phyloP scores from a whole-genome alignment of 1,139 yeast species.

The Magnusiomyces starmeri region DNA sequence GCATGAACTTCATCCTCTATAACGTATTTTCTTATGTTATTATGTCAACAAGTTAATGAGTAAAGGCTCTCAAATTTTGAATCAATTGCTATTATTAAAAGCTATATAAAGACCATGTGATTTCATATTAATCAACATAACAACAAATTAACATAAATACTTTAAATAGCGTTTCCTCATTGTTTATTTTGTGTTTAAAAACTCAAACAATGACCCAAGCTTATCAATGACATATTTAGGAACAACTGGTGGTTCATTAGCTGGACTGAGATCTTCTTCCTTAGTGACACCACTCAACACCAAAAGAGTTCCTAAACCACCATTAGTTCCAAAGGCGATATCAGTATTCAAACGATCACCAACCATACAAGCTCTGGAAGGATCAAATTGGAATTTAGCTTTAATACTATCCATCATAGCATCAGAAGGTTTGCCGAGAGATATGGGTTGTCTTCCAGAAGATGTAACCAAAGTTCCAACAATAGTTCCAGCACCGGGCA shows the following conservation, averaged over 20 bases:
- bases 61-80: too few species aligned
- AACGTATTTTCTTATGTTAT: too few species aligned
- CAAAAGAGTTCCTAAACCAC: slow-evolving; percentile 74
- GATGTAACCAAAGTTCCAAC: slow-evolving; percentile 74
- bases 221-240: slow-evolving; percentile 70
- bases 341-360: slow-evolving; percentile 96
- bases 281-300: slow-evolving; percentile 89
- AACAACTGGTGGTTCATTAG: slow-evolving; percentile 38
- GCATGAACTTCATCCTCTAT: too few species aligned
- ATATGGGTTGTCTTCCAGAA: slow-evolving; percentile 64
- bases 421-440: slow-evolving; percentile 88
- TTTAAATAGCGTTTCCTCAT: too few species aligned
- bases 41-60: too few species aligned
- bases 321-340: slow-evolving; percentile 81
- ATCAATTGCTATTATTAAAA: too few species aligned
- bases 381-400: slow-evolving; percentile 55
- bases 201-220: slow-evolving; percentile 67
- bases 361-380: slow-evolving; percentile 72
- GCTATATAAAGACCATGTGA: too few species aligned
- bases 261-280: slow-evolving; percentile 45
- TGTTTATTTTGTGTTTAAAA: too few species aligned
- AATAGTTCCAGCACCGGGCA: slow-evolving; percentile 94
- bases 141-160: too few species aligned
- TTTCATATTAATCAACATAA: too few species aligned
- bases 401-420: slow-evolving; percentile 88